These are phyloP conservation scores for Tylopilus sp. DNA, from an alignment of 1,284 basidiomycete species.

Conservation along the genomic window DNA sequence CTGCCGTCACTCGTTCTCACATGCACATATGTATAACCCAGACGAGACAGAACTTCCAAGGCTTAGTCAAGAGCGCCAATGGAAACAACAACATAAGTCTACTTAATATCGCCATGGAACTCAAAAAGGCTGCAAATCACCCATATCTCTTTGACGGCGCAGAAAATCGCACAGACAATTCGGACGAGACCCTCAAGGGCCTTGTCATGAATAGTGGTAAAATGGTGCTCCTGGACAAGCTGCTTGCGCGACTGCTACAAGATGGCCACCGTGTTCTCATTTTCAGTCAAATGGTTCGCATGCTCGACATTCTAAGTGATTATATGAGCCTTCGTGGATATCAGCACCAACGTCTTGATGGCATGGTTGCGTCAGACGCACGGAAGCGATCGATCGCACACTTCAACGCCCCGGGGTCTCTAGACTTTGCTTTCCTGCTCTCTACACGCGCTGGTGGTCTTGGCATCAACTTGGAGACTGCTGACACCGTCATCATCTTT, in stretches of 20 bases:
- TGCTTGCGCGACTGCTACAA: slow-evolving; percentile 82
- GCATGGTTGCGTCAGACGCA: slow-evolving; percentile 88
- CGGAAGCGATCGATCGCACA: slow-evolving; percentile 94
- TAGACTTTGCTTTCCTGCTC: slow-evolving; percentile 95
- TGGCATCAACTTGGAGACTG: slow-evolving; percentile 97
- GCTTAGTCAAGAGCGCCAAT: slow-evolving; percentile 82
- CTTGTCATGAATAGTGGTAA: slow-evolving; percentile 98
- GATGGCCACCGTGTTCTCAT: slow-evolving; percentile 96
- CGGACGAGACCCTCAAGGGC: slow-evolving; percentile 88
- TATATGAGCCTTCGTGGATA: slow-evolving; percentile 91
- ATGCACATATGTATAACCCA: slow-evolving; percentile 7
- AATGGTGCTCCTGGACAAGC: slow-evolving; percentile 93
- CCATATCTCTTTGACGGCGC: slow-evolving; percentile 98
- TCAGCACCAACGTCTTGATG: slow-evolving; percentile 94
- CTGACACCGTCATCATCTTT: slow-evolving; percentile 98
- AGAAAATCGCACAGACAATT: slow-evolving; percentile 69
- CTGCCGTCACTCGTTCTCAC: slow-evolving; percentile 2
- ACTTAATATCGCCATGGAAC: slow-evolving; percentile 93
- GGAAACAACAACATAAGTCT: slow-evolving; percentile 85
- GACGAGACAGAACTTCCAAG: slow-evolving; percentile 76
- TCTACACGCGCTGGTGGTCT: slow-evolving; percentile 97
- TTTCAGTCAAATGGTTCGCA: slow-evolving; percentile 99
- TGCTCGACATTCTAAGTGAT: slow-evolving; percentile 97
- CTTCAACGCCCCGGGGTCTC: slow-evolving; percentile 90
- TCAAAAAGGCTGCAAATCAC: slow-evolving; percentile 97